Percentiles rank a stretch among this genome's conserved stretches.
These are phyloP conservation scores for Alternaria viburni DNA, from an alignment of 2,329 filamentous ascomycete genomes.

Conservation along the genomic window DNA sequence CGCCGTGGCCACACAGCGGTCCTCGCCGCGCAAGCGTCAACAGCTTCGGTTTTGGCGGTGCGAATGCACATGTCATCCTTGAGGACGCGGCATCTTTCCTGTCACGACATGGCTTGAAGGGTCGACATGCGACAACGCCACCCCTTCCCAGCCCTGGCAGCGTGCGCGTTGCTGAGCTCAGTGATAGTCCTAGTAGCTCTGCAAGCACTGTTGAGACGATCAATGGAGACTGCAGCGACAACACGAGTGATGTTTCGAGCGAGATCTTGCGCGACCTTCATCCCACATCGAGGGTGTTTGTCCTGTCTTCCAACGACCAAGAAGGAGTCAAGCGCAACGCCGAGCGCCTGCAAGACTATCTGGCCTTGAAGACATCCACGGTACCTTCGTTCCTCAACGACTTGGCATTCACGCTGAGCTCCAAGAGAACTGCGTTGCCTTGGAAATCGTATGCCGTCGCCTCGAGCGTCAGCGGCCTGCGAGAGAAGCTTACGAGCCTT, in stretches of 20 bases:
- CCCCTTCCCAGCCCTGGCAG: conserved; percentile 12
- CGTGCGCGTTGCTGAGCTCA: neutral
- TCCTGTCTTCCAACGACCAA: conserved; percentile 10
- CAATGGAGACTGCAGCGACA: conserved; percentile 2
- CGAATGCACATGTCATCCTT: conserved; percentile 42
- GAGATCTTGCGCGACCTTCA: conserved; percentile 4
- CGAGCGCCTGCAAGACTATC: conserved; percentile 6
- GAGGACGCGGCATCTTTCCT: conserved; percentile 9
- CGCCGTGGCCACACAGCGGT: conserved; percentile 27
- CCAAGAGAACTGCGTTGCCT: conserved; percentile 1
- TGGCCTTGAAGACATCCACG: neutral
- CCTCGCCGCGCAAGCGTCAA: conserved; percentile 53
- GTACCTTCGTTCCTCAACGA: neutral
- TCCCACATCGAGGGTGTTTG: neutral
- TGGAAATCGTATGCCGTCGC: conserved; percentile 9
- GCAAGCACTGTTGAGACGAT: neutral
- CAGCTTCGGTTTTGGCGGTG: conserved; percentile 55
- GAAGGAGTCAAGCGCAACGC: conserved; percentile 8
- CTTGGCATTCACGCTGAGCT: conserved; percentile 5
- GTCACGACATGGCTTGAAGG: neutral
- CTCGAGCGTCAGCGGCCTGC: neutral
- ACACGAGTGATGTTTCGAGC: conserved; percentile 4
- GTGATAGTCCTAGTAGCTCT: conserved; percentile 2
- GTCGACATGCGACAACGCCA: conserved; percentile 22
- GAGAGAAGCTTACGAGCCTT: conserved; percentile 1